phyloP scores from a whole-genome alignment of 495 filamentous ascomycete species.

The Neurospora sp. region DNA sequence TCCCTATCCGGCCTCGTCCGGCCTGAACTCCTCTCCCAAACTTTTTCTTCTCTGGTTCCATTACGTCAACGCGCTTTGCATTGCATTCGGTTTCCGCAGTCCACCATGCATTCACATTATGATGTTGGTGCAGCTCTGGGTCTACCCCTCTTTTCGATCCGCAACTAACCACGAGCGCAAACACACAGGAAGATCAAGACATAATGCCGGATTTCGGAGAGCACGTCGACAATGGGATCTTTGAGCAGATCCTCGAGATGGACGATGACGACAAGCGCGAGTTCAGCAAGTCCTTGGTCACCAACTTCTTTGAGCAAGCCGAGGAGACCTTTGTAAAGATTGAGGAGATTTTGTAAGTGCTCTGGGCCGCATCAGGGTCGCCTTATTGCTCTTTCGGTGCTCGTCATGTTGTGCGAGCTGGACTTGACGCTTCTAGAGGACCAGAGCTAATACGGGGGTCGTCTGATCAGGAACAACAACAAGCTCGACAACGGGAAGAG shows the following conservation, averaged over 20 bases:
- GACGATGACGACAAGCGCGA: slow-evolving; percentile 79
- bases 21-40: not conserved
- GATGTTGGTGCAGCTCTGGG: slow-evolving; percentile 1
- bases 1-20: not conserved
- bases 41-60: not conserved
- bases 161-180: slow-evolving; percentile 5
- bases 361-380: not conserved
- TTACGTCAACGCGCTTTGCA: not conserved
- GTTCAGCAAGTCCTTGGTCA: slow-evolving; percentile 73
- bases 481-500: slow-evolving; percentile 28
- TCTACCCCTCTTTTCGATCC: not conserved
- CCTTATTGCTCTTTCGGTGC: not conserved
- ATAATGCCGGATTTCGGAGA: slow-evolving; percentile 46
- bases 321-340: slow-evolving; percentile 78
- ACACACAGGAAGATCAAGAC: slow-evolving; percentile 15
- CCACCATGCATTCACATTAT: not conserved
- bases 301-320: slow-evolving; percentile 88
- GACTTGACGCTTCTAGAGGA: not conserved
- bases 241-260: slow-evolving; percentile 95
- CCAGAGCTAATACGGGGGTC: slow-evolving; percentile 8
- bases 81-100: not conserved
- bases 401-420: not conserved
- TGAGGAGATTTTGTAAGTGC: slow-evolving; percentile 67
- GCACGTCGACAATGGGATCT: slow-evolving; percentile 66
- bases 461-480: slow-evolving; percentile 38